Evolutionary conservation across 2,329 filamentous ascomycete genomes (phyloP), one percentile per base, ranked within the genome.

Genomic region (Geosmithia putterillii): DNA sequence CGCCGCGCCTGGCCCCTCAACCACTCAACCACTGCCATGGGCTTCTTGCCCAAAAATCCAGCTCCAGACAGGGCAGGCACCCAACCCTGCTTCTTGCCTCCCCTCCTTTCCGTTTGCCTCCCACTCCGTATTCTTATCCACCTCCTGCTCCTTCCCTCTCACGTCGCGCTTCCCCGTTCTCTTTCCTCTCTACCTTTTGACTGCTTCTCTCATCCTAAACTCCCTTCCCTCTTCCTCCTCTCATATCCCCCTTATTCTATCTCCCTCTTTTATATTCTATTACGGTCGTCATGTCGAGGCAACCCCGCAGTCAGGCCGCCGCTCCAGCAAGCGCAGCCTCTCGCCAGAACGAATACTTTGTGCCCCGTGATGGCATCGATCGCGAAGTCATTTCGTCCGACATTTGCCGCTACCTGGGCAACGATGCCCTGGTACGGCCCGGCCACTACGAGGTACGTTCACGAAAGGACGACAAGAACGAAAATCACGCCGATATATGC

Each of bases 341-440:
- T 45, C 73, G 75, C 47, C 76, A 83, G 60, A 86, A 86, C 63
- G 82, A 87, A 65, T 88, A 87, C 60, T 88, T 88, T 61, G 79
- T 88, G 44, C 81, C 82, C 39, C 78, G 81, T 55, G 81, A 87
- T 62, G 83, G 84, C 58, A 89, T 89, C 62, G 83, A 85, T 60
- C 79, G 83, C 54, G 83, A 89, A 63, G 84, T 89, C 55, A 87
- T 89, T 63, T 86, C 85, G 49, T 81, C 83, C 58, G 84, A 89
- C 60, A 86, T 89, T 51, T 88, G 84, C 68, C 82, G 83, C 58
- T 89, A 87, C 60, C 73, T 89, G 52, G 84, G 84, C 56, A 86
- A 86, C 61, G 84, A 89, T 69, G 84, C 84, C 52, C 73, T 86
- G 55, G 83, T 86, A 57, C 80, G 81, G 57, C 83, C 83, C 46